phyloP scores from a whole-genome alignment of 352 stramenopile species.

The Pythium guiyangense region DNA sequence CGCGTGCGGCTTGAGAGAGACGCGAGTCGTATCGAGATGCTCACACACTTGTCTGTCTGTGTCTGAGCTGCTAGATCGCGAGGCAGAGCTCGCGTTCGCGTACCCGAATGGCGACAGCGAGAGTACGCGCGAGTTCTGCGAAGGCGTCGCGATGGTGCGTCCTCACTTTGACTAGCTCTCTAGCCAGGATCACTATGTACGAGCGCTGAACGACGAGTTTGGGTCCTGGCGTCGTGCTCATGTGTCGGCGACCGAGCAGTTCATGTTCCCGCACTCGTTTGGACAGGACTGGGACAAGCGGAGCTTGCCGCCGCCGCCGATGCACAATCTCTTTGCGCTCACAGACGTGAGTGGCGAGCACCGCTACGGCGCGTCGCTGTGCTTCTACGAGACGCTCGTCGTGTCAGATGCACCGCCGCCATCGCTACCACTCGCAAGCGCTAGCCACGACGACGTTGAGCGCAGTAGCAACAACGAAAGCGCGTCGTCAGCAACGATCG shows the following conservation, averaged over 20 bases:
- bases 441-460: background rate
- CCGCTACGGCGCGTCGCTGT: slow-evolving; percentile 43
- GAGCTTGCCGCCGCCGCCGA: slow-evolving; percentile 26
- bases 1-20: background rate
- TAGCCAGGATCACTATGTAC: background rate
- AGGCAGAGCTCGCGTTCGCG: slow-evolving; percentile 26
- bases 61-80: slow-evolving; percentile 11
- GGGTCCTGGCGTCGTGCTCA: background rate
- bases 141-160: slow-evolving; percentile 42
- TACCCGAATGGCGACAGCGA: slow-evolving; percentile 24
- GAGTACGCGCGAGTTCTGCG: slow-evolving; percentile 34
- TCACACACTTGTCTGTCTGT: background rate
- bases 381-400: slow-evolving; percentile 33
- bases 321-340: slow-evolving; percentile 48
- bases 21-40: background rate
- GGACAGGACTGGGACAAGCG: slow-evolving; percentile 23
- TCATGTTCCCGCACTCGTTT: slow-evolving; percentile 46
- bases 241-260: slow-evolving; percentile 14
- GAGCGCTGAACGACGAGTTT: background rate
- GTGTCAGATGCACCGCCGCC: too few species aligned
- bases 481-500: background rate
- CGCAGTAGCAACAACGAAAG: slow-evolving; percentile 7
- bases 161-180: background rate
- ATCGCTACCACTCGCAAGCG: background rate
- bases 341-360: slow-evolving; percentile 37